A percentile compares a stretch with the other conserved stretches of the same genome.
phyloP scores from a whole-genome alignment of 2,329 filamentous ascomycete species.

The Botryotinia convoluta region DNA sequence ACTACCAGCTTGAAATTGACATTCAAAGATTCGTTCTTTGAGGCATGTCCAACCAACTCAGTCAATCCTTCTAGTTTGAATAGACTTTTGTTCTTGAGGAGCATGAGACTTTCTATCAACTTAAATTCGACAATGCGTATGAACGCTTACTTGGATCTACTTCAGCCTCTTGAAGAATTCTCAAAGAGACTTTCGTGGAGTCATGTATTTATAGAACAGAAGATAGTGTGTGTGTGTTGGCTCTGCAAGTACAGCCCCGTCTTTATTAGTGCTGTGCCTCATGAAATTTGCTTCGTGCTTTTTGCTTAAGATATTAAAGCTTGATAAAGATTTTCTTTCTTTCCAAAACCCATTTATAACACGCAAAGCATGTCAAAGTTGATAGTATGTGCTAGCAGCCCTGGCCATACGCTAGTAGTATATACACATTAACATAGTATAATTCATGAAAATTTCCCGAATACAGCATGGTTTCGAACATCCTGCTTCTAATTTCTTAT shows the following conservation, averaged over 20 bases:
- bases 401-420: neutral
- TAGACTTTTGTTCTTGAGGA: neutral
- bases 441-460: too few relatives aligned
- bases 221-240: neutral
- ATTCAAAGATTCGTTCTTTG: neutral
- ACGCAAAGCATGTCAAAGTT: neutral
- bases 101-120: neutral
- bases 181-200: neutral
- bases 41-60: neutral
- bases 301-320: neutral
- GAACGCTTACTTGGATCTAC: neutral
- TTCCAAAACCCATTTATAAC: neutral
- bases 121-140: neutral
- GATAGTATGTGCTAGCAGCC: neutral
- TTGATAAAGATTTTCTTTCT: rapidly evolving
- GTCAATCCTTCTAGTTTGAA: neutral
- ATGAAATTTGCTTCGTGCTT: neutral
- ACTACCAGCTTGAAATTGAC: neutral
- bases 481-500: neutral
- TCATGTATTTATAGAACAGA: neutral
- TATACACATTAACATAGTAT: neutral
- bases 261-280: neutral
- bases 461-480: neutral
- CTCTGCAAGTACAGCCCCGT: neutral
- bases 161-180: neutral